phyloP scores from a whole-genome alignment of 805 yeast species.

The Teunomyces pallodes region DNA sequence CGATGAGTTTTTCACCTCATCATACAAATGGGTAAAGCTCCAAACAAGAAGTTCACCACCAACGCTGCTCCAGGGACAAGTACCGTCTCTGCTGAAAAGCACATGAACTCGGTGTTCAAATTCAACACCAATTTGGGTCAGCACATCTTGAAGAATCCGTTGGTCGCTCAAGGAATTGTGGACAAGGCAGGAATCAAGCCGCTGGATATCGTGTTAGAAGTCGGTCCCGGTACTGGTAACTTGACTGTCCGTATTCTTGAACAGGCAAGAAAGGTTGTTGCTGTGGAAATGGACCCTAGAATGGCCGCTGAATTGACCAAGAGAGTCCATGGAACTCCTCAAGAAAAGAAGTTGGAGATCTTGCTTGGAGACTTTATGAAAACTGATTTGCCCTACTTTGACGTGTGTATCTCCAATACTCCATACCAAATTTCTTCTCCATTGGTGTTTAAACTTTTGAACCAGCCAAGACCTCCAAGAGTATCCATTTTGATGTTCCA shows the following conservation, averaged over 20 bases:
- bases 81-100: slow-evolving; percentile 67
- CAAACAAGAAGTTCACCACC: slow-evolving; percentile 57
- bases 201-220: slow-evolving; percentile 89
- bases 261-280: slow-evolving; percentile 90
- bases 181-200: slow-evolving; percentile 94
- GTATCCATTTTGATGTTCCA: slow-evolving; percentile 96
- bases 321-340: slow-evolving; percentile 96
- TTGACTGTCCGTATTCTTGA: slow-evolving; percentile 90
- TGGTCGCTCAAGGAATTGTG: slow-evolving; percentile 97
- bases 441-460: slow-evolving; percentile 84
- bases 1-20: slow-evolving; percentile 1
- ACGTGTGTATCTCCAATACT: slow-evolving; percentile 93
- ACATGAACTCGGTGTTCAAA: slow-evolving; percentile 82
- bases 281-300: slow-evolving; percentile 98
- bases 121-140: slow-evolving; percentile 97
- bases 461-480: slow-evolving; percentile 91
- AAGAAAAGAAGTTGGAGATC: slow-evolving; percentile 86
- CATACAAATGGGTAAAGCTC: slow-evolving; percentile 59
- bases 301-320: slow-evolving; percentile 99
- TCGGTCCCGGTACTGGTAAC: slow-evolving; percentile 99
- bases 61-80: slow-evolving; percentile 48
- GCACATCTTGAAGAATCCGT: slow-evolving; percentile 92
- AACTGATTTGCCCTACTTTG: slow-evolving; percentile 90
- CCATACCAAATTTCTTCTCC: slow-evolving; percentile 98
- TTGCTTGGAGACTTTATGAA: slow-evolving; percentile 95